Base-by-base conservation (phyloP, 805 yeast species). In the Cyberlindnera meyerae region DNA sequence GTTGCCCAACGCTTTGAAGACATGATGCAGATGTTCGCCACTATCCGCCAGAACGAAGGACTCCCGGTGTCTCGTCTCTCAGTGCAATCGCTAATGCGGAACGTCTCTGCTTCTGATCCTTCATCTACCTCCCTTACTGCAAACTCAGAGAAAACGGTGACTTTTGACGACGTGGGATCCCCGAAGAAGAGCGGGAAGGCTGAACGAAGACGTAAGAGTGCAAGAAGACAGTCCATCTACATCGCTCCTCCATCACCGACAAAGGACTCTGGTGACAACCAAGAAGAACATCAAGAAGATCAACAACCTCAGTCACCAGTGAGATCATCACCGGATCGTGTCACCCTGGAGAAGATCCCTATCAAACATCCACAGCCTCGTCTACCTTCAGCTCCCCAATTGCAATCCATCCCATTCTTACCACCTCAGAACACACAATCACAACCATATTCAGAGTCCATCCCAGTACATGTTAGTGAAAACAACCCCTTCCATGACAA, bases 1-100 rank as follows among this genome's bases (percentile, higher is more conserved):
- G 58, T 75, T 8, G 43, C 59, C 11, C 52, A 50, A 27, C 63
- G 71, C 40, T 62, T 75, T 40, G 65, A 65, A 17, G 77, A 71
- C 22, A 65, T 75, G 27, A 50, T 65, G 8, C 63, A 61, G 31
- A 55, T 66, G 52, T 65, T 76, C 34, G 58, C 60, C 31, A 53
- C 58, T 1, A 58, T 73, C 11, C 60, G 75, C 45, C 34, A 44
- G 12, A 57, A 58, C 18, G 75, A 73, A 47, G 70, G 70, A 1
- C 46, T 73, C 9, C 37, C 46, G 1, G 20, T 39, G 6, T 45
- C 52, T 2, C 36, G 24, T 12, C 20, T 49, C 21, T 40, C 43
- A n/a, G 21, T 39, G 17, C 27, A 33, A 24, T 21, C 26, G 11
- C 12, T 41, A 4, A 11, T 40, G 40, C 25, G 31, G 11, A 36